Percentiles rank a stretch among this genome's conserved stretches.
Evolutionary conservation across 2,329 filamentous ascomycete genomes (phyloP).

Genomic region (Colletotrichum incanum): DNA sequence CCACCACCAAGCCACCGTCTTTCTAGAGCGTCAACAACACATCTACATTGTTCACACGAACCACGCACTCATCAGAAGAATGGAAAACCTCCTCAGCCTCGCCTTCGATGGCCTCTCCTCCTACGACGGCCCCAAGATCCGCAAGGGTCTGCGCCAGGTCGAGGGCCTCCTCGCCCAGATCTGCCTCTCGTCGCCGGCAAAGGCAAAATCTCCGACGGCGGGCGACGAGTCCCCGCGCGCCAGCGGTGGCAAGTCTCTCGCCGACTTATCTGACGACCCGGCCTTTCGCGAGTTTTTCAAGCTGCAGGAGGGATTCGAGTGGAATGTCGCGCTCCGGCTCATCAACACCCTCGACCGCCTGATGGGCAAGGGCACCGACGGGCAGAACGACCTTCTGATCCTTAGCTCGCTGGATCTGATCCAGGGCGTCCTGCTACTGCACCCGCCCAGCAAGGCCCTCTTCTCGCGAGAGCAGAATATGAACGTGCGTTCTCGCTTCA

Average conservation of each 20-base stretch:
- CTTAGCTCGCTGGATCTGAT: conserved; percentile 90
- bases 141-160: conserved; percentile 94
- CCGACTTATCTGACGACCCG: conserved; percentile 83
- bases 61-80: conserved; percentile 57
- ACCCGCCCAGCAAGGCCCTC: conserved; percentile 89
- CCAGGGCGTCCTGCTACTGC: conserved; percentile 89
- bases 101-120: conserved; percentile 98
- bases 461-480: conserved; percentile 94
- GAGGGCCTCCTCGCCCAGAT: conserved; percentile 95
- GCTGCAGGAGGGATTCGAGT: conserved; percentile 96
- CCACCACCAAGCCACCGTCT: conserved; percentile 15
- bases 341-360: conserved; percentile 89
- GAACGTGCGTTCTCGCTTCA: conserved; percentile 74
- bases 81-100: conserved; percentile 93
- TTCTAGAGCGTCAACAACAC: background rate
- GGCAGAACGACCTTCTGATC: conserved; percentile 90
- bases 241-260: conserved; percentile 71
- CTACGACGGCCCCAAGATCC: conserved; percentile 89
- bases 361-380: conserved; percentile 85
- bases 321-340: conserved; percentile 92
- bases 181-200: conserved; percentile 76
- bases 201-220: conserved; percentile 43
- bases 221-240: conserved; percentile 44
- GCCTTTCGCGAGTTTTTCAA: conserved; percentile 98
- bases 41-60: background rate